Base-by-base conservation (phyloP, 1,139 yeast genomes). In the Geotrichum europaeum region DNA sequence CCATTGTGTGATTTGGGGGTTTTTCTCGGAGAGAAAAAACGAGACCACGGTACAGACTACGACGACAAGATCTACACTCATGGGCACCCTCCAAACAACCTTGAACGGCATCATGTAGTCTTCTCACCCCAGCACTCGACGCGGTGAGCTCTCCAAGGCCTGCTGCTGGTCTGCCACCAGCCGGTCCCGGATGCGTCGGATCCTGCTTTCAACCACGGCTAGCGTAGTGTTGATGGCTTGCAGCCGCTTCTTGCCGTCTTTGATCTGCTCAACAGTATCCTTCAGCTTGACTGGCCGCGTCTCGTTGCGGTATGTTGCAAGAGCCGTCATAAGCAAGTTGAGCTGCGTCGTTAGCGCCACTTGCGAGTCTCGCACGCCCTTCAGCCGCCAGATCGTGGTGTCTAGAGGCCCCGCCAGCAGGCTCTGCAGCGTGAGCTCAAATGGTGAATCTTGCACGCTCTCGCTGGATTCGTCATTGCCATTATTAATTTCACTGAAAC, bases 341-440 rank as follows among this genome's bases (percentile, higher is more conserved):
- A 70, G 62, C 54, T 69, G 72, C 9, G 65, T 61, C 9, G 64
- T 57, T 51, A 70, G 56, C 9, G 68, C 69, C 49, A 63, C 62
- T 51, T 70, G 73, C 3, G 72, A 67, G 50, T 69, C 72, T 20
- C 66, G 69, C 13, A 70, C 64, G 3, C 69, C 65, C 47, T 66
- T 66, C 10, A 70, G 63, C n/a, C 67, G 62, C 63, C 67, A 67
- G 10, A 67, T 66, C 2, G 71, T 67, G 12, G 66, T 59, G 18
- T 70, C 72, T n/a, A 69, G 61, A 1, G 73, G 67, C 1, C 67
- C 66, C 6, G 67, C 70, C 20, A 70, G 61, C 32, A 68, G 58
- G 15, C 66, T 53, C 24, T 64, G 67, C 4, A 67, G 64, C 2
- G 70, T 64, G 45, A 62, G 59, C 36, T 63, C 66, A 49, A 68